A percentile compares a stretch with the other conserved stretches of the same genome.
phyloP scores from a whole-genome alignment of 257 asterid species.

The Solanum ossicruentum region DNA sequence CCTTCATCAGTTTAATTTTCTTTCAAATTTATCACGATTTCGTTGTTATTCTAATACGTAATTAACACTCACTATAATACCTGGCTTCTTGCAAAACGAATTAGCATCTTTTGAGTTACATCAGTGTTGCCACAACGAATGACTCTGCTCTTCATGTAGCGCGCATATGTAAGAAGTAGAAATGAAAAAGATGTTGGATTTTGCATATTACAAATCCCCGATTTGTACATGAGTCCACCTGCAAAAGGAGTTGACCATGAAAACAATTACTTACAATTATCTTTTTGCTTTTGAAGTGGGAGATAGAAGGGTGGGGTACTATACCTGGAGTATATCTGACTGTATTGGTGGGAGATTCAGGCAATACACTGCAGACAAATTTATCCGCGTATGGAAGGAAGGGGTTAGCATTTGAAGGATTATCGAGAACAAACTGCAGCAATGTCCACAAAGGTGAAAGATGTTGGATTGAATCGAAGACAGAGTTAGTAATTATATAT shows the following conservation, averaged over 20 bases:
- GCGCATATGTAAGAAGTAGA: slow-evolving; percentile 70
- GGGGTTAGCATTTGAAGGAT: neutral
- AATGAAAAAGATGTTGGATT: slow-evolving; percentile 56
- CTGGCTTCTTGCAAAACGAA: slow-evolving; percentile 44
- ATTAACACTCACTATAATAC: neutral
- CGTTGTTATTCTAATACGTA: neutral
- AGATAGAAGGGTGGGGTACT: slow-evolving; percentile 15
- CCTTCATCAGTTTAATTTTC: neutral
- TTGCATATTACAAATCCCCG: slow-evolving; percentile 53
- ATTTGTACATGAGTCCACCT: slow-evolving; percentile 74
- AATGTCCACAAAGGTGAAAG: neutral
- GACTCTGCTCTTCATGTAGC: slow-evolving; percentile 48
- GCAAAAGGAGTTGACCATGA: neutral
- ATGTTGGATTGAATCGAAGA: neutral
- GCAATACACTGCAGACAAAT: slow-evolving; percentile 57
- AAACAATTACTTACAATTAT: neutral
- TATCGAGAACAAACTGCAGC: neutral
- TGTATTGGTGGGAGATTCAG: slow-evolving; percentile 45
- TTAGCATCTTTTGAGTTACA: slow-evolving; percentile 26
- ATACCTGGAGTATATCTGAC: neutral
- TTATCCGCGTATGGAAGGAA: slow-evolving; percentile 40
- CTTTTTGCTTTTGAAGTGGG: slow-evolving; percentile 33
- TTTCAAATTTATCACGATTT: neutral
- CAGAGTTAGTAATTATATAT: neutral
- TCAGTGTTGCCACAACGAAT: slow-evolving; percentile 39